These are phyloP conservation scores for Uronychia binucleata DNA, from an alignment of 73 alveolate species.

Conservation along the genomic window DNA sequence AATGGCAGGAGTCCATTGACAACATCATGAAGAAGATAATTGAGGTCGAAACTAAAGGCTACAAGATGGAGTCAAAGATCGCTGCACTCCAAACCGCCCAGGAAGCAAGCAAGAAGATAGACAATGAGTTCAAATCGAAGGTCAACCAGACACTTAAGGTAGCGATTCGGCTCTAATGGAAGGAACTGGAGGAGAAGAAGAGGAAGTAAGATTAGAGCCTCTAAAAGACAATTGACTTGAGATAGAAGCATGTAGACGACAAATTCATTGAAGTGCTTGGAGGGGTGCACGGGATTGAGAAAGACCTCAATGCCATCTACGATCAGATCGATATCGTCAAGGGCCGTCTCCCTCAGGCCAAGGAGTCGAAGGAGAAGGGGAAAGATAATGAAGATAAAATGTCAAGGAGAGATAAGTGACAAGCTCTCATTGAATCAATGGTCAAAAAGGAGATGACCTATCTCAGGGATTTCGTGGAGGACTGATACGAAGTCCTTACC, in stretches of 20 bases:
- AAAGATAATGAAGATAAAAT: background rate
- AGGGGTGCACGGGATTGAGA: background rate
- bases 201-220: too few relatives aligned
- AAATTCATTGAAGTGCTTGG: background rate
- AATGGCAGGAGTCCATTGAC: too few relatives aligned
- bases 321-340: background rate
- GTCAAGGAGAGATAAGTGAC: background rate
- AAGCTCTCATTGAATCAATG: background rate
- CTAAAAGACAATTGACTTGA: background rate
- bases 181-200: too few relatives aligned
- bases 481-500: background rate
- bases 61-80: too few relatives aligned
- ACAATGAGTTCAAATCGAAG: too few relatives aligned
- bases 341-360: background rate
- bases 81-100: too few relatives aligned
- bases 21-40: too few relatives aligned
- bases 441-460: background rate
- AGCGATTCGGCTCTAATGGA: too few relatives aligned
- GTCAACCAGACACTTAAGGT: too few relatives aligned
- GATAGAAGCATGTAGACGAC: background rate
- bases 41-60: too few relatives aligned
- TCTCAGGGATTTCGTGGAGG: background rate
- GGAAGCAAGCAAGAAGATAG: too few relatives aligned
- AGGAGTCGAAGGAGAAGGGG: background rate
- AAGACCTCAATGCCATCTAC: background rate